These are phyloP conservation scores for Mycena vulgaris DNA, from an alignment of 768 basidiomycete species.

Conservation along the genomic window DNA sequence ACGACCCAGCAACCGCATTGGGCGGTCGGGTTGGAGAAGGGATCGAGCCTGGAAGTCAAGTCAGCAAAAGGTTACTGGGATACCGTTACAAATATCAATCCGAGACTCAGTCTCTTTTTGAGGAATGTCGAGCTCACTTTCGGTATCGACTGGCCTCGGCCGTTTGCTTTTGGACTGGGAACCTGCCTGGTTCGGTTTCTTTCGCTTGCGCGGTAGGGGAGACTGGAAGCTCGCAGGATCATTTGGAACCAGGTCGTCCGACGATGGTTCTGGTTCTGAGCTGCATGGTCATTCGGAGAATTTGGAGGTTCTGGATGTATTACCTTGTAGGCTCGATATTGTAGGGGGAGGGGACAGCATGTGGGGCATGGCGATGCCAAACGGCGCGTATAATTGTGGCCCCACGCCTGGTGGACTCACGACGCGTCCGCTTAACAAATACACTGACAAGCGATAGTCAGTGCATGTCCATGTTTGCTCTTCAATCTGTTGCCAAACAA, in stretches of 20 bases:
- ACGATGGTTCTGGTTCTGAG: conserved; percentile 23
- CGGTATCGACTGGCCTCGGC: neutral
- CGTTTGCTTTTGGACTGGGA: conserved; percentile 24
- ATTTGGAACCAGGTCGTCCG: conserved; percentile 26
- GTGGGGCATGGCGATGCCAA: conserved; percentile 13
- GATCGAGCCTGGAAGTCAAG: neutral
- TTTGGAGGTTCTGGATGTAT: neutral
- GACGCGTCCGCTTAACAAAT: neutral
- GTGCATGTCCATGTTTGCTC: neutral
- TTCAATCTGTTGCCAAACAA: neutral
- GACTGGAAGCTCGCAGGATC: neutral
- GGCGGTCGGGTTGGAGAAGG: neutral
- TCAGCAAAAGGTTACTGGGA: neutral
- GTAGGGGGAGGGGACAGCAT: conserved; percentile 2
- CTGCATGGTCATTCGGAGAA: neutral
- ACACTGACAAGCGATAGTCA: no score
- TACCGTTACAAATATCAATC: neutral
- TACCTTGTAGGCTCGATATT: conserved; percentile 3
- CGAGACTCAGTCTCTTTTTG: neutral
- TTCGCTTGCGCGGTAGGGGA: conserved; percentile 17
- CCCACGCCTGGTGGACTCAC: neutral
- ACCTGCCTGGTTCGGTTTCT: neutral
- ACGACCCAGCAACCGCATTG: conserved; percentile 22
- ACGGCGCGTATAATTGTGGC: conserved; percentile 3
- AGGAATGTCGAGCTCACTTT: conserved; percentile 19